Evolutionary conservation across 345 rosid genomes (phyloP).

Genomic region (Mercurialis annua): DNA sequence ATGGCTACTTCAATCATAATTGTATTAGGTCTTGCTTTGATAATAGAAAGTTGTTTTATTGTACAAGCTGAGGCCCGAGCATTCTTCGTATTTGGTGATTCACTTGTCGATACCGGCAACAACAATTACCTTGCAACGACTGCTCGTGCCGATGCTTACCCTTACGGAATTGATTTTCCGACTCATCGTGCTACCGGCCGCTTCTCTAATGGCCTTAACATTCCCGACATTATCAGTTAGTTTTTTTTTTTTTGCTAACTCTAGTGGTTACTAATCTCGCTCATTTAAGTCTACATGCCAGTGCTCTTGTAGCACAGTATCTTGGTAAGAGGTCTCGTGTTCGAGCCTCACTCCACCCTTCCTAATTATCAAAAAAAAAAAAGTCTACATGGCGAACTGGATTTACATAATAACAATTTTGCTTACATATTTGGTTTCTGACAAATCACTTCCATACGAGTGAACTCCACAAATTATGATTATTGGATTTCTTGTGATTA

Average conservation of each 20-base stretch:
- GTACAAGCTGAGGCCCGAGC: constrained; percentile 49
- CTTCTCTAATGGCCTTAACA: constrained; percentile 72
- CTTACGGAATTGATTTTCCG: constrained; percentile 74
- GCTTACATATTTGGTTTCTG: no score
- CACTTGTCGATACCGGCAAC: constrained; percentile 77
- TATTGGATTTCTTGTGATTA: no score
- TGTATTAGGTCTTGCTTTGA: constrained; percentile 8
- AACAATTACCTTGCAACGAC: constrained; percentile 64
- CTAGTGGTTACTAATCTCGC: no score
- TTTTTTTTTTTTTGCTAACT: not conserved
- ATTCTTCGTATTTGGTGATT: constrained; percentile 74
- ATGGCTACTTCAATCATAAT: constrained; percentile 19
- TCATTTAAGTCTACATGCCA: no score
- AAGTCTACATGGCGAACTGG: no score
- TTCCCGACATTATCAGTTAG: constrained; percentile 67
- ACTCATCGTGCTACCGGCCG: constrained; percentile 60
- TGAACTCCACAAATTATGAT: no score
- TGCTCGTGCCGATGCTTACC: constrained; percentile 70
- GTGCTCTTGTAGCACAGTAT: no score
- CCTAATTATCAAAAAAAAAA: no score
- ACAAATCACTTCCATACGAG: no score
- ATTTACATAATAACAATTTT: no score
- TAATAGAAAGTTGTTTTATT: constrained; percentile 18
- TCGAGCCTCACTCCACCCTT: no score
- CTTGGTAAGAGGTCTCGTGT: no score